Evolutionary conservation across 2,329 filamentous ascomycete species (phyloP).

Genomic region (Ascochyta clinopodiicola): DNA sequence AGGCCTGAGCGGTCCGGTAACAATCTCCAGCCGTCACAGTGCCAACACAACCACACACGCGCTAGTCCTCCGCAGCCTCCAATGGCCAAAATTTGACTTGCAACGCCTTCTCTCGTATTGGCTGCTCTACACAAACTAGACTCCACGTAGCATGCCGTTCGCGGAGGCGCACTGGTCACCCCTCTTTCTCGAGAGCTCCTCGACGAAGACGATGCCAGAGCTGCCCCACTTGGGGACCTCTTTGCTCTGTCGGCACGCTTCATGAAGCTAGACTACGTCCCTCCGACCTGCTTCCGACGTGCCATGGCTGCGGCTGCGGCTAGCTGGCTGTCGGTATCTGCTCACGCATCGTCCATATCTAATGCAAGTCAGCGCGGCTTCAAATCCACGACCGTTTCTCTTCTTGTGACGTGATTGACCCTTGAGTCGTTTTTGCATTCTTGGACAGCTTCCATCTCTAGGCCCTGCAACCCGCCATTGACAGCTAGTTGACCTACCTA

Average conservation of each 20-base stretch:
- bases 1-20: slow-evolving; percentile 16
- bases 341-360: slow-evolving; percentile 29
- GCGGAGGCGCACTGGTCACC: slow-evolving; percentile 27
- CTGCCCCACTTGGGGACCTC: slow-evolving; percentile 27
- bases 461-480: neutral
- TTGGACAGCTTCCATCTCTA: neutral
- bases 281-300: slow-evolving; percentile 21
- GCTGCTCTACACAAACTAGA: slow-evolving; percentile 25
- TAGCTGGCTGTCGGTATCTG: slow-evolving; percentile 31
- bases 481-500: neutral
- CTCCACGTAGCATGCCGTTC: slow-evolving; percentile 20
- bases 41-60: slow-evolving; percentile 21
- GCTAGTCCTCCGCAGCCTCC: slow-evolving; percentile 21
- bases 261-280: slow-evolving; percentile 18
- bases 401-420: neutral
- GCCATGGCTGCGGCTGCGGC: slow-evolving; percentile 25
- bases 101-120: slow-evolving; percentile 32
- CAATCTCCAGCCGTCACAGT: slow-evolving; percentile 20
- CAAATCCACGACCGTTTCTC: slow-evolving; percentile 1
- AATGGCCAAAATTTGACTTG: slow-evolving; percentile 25
- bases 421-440: neutral
- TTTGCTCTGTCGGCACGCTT: slow-evolving; percentile 25
- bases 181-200: slow-evolving; percentile 25
- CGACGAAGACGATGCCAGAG: slow-evolving; percentile 23
- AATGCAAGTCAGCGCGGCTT: slow-evolving; percentile 20